Base-by-base conservation (phyloP, 805 yeast genomes). In the Ogataea ramenticola region DNA sequence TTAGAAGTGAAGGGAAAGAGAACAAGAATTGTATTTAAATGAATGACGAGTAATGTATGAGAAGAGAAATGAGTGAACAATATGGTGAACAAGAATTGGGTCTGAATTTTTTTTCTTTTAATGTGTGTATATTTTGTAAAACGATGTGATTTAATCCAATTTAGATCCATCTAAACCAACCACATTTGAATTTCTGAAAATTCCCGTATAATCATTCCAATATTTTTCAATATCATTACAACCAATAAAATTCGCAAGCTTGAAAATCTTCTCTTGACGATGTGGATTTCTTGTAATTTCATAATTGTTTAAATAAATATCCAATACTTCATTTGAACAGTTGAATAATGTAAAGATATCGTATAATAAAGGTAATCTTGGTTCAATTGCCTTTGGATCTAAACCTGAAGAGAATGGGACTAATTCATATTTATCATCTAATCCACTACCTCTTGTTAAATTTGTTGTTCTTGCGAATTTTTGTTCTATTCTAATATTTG, bases 191-290 rank as follows among this genome's bases (percentile, higher is more conserved):
- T 24, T 27, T 34, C 53, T 45, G 30, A 51, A 39, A 35, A 49
- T 35, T 19, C 32, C 35, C 4, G 21, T 17, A 22, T 46, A 55
- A 14, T 46, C 42, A 14, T 48, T 50, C 64, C 61, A 62, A 40
- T 60, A 62, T 40, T 55, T 53, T 9, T 58, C 62, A n/a, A 62
- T 60, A n/a, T 49, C 49, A 10, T 30, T 19, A 37, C 65, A 61
- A 1, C 67, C 67, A 29, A 62, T 53, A 43, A 55, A 59, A 27
- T 47, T 51, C 2, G 59, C 64, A 21, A 62, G 47, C 38, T 52
- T 45, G 35, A 60, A 41, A n/a, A 60, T 43, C 22, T 55, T 55
- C 2, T 52, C 56, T 31, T 48, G 53, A 29, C 57, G 46, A 41
- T 14, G 42, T 19, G 34, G 19, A 26, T 20, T n/a, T 10, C 16